A percentile compares a stretch with the other conserved stretches of the same genome.
Conservation (phyloP, 1,139 yeast species). For the Diutina sp. region DNA sequence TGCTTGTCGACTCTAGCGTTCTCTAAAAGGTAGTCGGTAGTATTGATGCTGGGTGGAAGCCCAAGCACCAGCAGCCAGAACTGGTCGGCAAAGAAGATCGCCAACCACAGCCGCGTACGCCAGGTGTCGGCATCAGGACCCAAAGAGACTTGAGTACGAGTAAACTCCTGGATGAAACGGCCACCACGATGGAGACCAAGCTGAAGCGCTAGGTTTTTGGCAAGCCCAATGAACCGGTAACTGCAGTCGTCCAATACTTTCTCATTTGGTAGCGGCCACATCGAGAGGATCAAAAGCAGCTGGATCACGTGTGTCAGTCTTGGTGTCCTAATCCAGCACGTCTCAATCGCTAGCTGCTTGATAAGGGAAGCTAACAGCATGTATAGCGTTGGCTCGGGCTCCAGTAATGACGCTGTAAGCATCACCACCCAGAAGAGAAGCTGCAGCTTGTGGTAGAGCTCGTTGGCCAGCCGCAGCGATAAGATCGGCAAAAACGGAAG, state of each 20-base stretch:
- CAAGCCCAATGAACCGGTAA: conserved; percentile 77
- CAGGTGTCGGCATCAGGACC: conserved; percentile 85
- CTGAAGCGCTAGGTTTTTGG: conserved; percentile 75
- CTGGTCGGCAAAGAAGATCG: conserved; percentile 78
- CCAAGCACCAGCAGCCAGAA: conserved; percentile 87
- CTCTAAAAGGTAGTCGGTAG: conserved; percentile 74
- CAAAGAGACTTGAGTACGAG: conserved; percentile 77
- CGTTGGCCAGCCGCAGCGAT: conserved; percentile 58
- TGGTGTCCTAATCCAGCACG: conserved; percentile 90
- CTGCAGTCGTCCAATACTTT: conserved; percentile 89
- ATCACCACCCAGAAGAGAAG: conserved; percentile 85
- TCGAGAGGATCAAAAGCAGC: conserved; percentile 66
- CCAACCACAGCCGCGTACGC: conserved; percentile 90
- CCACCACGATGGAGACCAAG: conserved; percentile 87
- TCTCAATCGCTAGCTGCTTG: conserved; percentile 80
- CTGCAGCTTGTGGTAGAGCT: conserved; percentile 72
- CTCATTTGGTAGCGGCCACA: conserved; percentile 92
- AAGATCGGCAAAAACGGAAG: conserved; percentile 74
- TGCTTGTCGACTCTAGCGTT: conserved; percentile 58
- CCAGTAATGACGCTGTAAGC: conserved; percentile 74
- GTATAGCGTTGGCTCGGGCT: conserved; percentile 78
- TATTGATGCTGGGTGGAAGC: conserved; percentile 68
- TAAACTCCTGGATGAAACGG: conserved; percentile 79
- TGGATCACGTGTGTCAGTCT: conserved; percentile 90
- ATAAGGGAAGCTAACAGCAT: conserved; percentile 65